phyloP scores from a whole-genome alignment of 1,284 basidiomycete genomes.

The Stereum hirsutum region DNA sequence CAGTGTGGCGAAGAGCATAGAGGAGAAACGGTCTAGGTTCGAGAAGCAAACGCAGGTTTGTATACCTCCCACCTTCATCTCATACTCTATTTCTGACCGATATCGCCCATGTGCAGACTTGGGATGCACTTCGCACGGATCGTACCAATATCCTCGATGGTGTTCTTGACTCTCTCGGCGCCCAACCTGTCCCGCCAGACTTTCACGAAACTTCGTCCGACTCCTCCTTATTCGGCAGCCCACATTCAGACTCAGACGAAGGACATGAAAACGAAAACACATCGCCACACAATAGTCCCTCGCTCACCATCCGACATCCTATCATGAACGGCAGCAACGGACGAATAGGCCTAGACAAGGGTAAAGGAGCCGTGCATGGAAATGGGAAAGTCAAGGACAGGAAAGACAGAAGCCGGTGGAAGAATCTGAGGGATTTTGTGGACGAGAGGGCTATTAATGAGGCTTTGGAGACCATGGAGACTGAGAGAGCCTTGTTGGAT shows the following conservation, averaged over 20 bases:
- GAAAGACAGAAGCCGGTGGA: slow-evolving; percentile 56
- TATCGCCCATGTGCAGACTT: slow-evolving; percentile 36
- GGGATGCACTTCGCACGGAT: slow-evolving; percentile 53
- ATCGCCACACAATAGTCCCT: slow-evolving; percentile 20
- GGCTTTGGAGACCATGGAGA: slow-evolving; percentile 60
- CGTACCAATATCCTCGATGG: slow-evolving; percentile 52
- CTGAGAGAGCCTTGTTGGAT: slow-evolving; percentile 54
- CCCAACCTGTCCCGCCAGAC: slow-evolving; percentile 63
- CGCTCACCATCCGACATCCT: slow-evolving; percentile 15
- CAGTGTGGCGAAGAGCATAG: slow-evolving; percentile 61
- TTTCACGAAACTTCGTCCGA: slow-evolving; percentile 60
- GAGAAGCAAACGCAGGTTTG: slow-evolving; percentile 53
- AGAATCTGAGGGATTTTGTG: slow-evolving; percentile 73
- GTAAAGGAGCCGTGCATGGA: no score
- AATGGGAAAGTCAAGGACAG: slow-evolving; percentile 17
- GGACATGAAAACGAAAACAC: slow-evolving; percentile 10
- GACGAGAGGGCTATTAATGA: slow-evolving; percentile 74
- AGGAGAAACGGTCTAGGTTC: slow-evolving; percentile 53
- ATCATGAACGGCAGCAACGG: slow-evolving; percentile 11
- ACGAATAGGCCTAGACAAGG: no score
- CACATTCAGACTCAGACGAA: slow-evolving; percentile 44
- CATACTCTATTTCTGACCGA: slow-evolving; percentile 1
- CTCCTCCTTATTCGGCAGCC: slow-evolving; percentile 69
- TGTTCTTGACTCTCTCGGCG: slow-evolving; percentile 61
- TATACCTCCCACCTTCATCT: slow-evolving; percentile 5